A percentile compares a stretch with the other conserved stretches of the same genome.
Conservation (phyloP, 2,329 filamentous ascomycete species). For the Calonectria pseudoturangicola region DNA sequence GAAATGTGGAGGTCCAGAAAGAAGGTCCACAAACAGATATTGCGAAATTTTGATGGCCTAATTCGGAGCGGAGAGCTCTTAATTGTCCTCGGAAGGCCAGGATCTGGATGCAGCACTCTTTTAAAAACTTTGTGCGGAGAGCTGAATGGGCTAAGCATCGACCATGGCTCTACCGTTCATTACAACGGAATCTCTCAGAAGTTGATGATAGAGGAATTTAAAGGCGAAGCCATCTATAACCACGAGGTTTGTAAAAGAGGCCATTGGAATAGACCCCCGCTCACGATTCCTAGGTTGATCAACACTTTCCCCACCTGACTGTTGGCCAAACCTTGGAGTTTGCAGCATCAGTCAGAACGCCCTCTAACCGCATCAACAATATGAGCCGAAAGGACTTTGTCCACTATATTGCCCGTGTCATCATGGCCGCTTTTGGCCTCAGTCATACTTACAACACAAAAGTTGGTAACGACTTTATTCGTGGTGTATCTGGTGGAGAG, state of each 20-base stretch:
- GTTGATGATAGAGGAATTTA: slow-evolving; percentile 75
- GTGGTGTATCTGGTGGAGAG: slow-evolving; percentile 83
- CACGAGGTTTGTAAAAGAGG: slow-evolving; percentile 72
- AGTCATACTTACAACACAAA: slow-evolving; percentile 83
- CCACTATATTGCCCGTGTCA: slow-evolving; percentile 78
- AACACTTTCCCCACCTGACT: slow-evolving; percentile 86
- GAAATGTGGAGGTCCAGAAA: slow-evolving; percentile 71
- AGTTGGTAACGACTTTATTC: slow-evolving; percentile 84
- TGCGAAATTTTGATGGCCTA: slow-evolving; percentile 78
- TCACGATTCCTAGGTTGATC: slow-evolving; percentile 69
- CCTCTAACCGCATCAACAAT: slow-evolving; percentile 77
- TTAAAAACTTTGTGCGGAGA: slow-evolving; percentile 78
- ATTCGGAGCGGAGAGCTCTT: slow-evolving; percentile 80
- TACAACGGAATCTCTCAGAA: slow-evolving; percentile 77
- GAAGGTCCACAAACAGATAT: slow-evolving; percentile 74
- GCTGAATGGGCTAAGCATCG: slow-evolving; percentile 73
- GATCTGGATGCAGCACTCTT: slow-evolving; percentile 78
- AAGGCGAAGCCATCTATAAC: slow-evolving; percentile 83
- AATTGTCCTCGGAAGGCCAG: slow-evolving; percentile 80
- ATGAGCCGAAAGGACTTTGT: slow-evolving; percentile 77
- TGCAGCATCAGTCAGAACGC: slow-evolving; percentile 81
- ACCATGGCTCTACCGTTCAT: slow-evolving; percentile 70
- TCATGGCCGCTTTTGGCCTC: slow-evolving; percentile 83
- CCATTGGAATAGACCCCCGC: no score
- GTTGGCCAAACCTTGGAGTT: slow-evolving; percentile 85